Conservation (phyloP, 2,329 filamentous ascomycete species). For the Ascochyta clinopodiicola region DNA sequence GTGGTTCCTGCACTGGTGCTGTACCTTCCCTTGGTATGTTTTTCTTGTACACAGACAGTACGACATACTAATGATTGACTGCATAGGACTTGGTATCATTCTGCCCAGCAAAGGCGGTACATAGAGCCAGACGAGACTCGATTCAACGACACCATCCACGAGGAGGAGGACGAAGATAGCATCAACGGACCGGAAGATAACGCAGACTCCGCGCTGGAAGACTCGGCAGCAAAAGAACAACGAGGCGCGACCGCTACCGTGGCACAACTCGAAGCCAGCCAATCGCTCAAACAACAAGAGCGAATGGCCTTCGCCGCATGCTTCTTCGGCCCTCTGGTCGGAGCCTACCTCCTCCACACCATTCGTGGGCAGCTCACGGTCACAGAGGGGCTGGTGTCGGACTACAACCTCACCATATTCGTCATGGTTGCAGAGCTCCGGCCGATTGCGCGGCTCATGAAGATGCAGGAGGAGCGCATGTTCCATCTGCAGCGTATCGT, state of each 20-base stretch:
- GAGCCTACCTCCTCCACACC: conserved; percentile 83
- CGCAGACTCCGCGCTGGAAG: conserved; percentile 13
- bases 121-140: conserved; percentile 26
- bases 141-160: conserved; percentile 34
- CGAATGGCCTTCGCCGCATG: conserved; percentile 76
- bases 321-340: conserved; percentile 77
- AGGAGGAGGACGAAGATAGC: conserved; percentile 42
- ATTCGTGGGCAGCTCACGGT: conserved; percentile 83
- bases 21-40: conserved; percentile 82
- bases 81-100: conserved; percentile 60
- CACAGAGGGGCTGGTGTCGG: conserved; percentile 85
- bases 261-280: conserved; percentile 52
- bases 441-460: conserved; percentile 81
- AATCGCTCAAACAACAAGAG: conserved; percentile 77
- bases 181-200: conserved; percentile 21
- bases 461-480: conserved; percentile 78
- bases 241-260: conserved; percentile 7
- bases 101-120: conserved; percentile 51
- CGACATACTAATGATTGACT: conserved; percentile 8
- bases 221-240: conserved; percentile 10
- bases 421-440: conserved; percentile 84
- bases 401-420: conserved; percentile 93
- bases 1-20: conserved; percentile 90
- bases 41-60: conserved; percentile 27
- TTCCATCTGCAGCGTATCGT: conserved; percentile 81